Evolutionary conservation across 179 eudicot species (phyloP).

Genomic region (Sideroxylon spinosum): DNA sequence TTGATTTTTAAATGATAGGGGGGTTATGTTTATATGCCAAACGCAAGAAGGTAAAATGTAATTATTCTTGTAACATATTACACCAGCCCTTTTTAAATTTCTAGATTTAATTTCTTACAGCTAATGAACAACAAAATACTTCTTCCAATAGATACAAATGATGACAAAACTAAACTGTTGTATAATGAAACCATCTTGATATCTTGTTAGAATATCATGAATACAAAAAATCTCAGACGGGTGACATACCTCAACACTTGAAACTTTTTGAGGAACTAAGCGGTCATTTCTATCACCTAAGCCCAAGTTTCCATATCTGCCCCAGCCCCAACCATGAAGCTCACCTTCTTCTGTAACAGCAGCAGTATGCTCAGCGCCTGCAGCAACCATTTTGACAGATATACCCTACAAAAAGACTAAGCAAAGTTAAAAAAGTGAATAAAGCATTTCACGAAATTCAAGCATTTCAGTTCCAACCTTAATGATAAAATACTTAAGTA

Average conservation of each 20-base stretch:
- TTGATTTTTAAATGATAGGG: too few relatives aligned
- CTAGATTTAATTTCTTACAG: neutral
- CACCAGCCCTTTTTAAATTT: neutral
- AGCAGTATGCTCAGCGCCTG: constrained; percentile 99
- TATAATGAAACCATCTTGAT: neutral
- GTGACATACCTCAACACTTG: constrained; percentile 51
- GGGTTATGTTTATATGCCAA: too few relatives aligned
- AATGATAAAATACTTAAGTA: neutral
- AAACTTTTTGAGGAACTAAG: constrained; percentile 66
- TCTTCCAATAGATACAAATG: neutral
- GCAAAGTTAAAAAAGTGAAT: neutral
- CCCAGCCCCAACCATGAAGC: constrained; percentile 99
- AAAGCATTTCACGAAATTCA: neutral
- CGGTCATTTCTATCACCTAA: constrained; percentile 94
- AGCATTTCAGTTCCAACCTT: neutral
- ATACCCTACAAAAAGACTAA: constrained; percentile 51
- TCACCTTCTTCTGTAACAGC: constrained; percentile 93
- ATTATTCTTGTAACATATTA: neutral
- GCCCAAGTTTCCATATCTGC: constrained; percentile 96
- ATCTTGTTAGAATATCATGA: neutral
- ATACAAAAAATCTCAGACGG: constrained; percentile 3
- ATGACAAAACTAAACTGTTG: neutral
- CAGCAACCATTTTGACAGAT: constrained; percentile 90
- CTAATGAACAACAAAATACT: neutral
- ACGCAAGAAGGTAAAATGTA: too few relatives aligned